Evolutionary conservation across 306 rosid genomes (phyloP).

Genomic region (Senna tora): DNA sequence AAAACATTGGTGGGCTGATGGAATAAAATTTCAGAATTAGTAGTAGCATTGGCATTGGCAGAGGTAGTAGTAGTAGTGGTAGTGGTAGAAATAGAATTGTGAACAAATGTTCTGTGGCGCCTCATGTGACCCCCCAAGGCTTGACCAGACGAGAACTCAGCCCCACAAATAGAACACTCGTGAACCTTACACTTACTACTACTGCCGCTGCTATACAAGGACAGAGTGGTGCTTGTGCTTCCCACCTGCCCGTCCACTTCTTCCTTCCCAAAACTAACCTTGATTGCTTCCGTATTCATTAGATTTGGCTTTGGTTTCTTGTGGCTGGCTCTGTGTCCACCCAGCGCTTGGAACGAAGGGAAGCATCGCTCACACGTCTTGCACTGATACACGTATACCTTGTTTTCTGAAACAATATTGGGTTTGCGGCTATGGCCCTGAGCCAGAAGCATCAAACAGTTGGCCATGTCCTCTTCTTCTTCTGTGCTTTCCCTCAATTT

Average conservation of each 20-base stretch:
- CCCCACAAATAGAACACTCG: slow-evolving; percentile 83
- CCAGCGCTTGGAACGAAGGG: slow-evolving; percentile 83
- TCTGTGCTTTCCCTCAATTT: slow-evolving; percentile 28
- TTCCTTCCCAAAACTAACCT: slow-evolving; percentile 26
- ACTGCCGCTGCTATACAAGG: slow-evolving; percentile 41
- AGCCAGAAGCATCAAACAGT: slow-evolving; percentile 82
- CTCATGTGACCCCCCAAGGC: slow-evolving; percentile 97
- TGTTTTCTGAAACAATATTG: neutral
- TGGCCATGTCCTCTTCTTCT: slow-evolving; percentile 75
- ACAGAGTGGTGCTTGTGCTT: slow-evolving; percentile 57
- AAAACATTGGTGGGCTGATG: slow-evolving; percentile 50
- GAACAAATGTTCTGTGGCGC: slow-evolving; percentile 60
- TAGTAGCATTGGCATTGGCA: too few relatives aligned
- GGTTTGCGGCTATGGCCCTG: slow-evolving; percentile 45
- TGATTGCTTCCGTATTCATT: slow-evolving; percentile 14
- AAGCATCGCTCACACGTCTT: slow-evolving; percentile 80
- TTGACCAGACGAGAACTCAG: slow-evolving; percentile 81
- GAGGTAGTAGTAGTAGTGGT: too few relatives aligned
- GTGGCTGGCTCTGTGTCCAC: slow-evolving; percentile 93
- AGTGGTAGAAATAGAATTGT: neutral
- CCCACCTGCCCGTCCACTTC: too few relatives aligned
- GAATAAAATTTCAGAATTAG: too few relatives aligned
- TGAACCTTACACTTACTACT: slow-evolving; percentile 61
- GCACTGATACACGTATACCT: slow-evolving; percentile 55
- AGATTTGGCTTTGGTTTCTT: slow-evolving; percentile 61